phyloP scores from a whole-genome alignment of 306 rosid species.

The Medicago ruthenica region DNA sequence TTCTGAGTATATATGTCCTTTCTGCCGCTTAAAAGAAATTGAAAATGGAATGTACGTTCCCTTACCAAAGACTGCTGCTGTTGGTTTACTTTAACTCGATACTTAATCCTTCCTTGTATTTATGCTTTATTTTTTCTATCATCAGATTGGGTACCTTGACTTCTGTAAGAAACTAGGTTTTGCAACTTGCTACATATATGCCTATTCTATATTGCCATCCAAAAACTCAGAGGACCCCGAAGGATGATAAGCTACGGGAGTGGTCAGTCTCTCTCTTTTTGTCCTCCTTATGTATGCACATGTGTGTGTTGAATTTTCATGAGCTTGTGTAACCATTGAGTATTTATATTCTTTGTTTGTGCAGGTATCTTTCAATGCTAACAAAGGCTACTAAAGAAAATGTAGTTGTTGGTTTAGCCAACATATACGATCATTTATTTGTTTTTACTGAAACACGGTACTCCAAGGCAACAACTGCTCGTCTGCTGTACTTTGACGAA shows the following conservation, averaged over 20 bases:
- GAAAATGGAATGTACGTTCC: constrained; percentile 12
- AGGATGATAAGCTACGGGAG: constrained; percentile 57
- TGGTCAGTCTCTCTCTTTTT: constrained; percentile 54
- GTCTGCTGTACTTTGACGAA: no score
- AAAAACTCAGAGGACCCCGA: constrained; percentile 62
- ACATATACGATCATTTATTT: constrained; percentile 63
- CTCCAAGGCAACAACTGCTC: no score
- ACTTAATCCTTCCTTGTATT: no score
- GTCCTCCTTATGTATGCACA: background rate
- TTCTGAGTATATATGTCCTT: constrained; percentile 60
- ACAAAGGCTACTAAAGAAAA: constrained; percentile 60
- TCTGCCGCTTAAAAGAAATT: constrained; percentile 53
- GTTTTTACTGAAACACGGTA: no score
- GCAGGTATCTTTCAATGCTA: constrained; percentile 49
- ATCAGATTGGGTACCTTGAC: constrained; percentile 75
- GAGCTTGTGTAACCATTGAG: no score
- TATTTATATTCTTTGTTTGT: no score
- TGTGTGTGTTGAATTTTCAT: background rate
- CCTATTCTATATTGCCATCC: constrained; percentile 71
- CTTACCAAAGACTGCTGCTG: no score
- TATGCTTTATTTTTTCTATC: constrained; percentile 1
- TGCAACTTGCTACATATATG: constrained; percentile 64
- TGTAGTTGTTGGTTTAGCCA: constrained; percentile 56
- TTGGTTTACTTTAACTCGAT: no score
- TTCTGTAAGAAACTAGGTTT: constrained; percentile 75